Evolutionary conservation across 2,329 filamentous ascomycete species (phyloP), one percentile per base, ranked within the genome.

Genomic region (Penicillium concentricum): DNA sequence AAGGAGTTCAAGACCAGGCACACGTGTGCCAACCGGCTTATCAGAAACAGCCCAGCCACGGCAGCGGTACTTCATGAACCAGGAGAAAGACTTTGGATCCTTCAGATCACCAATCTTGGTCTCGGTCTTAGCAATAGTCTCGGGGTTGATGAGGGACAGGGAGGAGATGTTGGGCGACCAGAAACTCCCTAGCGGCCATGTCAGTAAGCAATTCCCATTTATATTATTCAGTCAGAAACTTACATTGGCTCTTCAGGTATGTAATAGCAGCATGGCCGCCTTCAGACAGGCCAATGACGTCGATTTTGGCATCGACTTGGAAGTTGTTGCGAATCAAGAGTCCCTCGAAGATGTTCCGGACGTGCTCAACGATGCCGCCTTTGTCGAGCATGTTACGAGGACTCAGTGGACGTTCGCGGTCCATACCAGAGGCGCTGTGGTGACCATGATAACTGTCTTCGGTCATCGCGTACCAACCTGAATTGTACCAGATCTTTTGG

Each of bases 401-500:
- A 0, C 76, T 69, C 57, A 87, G 78, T 30, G n/a, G 28, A 20
- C 52, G 74, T 75, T 46, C 81, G 77, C 3, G 82, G 80, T 4
- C 75, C 70, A 59, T 90, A 84, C 12, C 81, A 46, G 84, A 89
- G 55, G 80, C 78, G 64, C 87, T 82, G 1, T 87, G 86, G 43
- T 88, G 74, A 2, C 79, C 79, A 8, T 78, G 69, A 79, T 87
- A 89, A 3, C 80, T 81, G 0, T 70, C 68, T 1, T 81, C 70
- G 1, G 84, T 89, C 59, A 96, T 78, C 0, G 85, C 79, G 47
- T 82, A 81, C 50, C 81, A 75, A 1, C 81, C 81, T 50, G 83
- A 81, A 39, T 89, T 84, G 71, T 89, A 90, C 87, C 91, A 97
- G 66, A 87, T 79, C 18, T 90, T 77, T 74, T 95, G 87, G 5